Evolutionary conservation across 108 stramenopile genomes (phyloP).

Genomic region (Nitzschia sp.): DNA sequence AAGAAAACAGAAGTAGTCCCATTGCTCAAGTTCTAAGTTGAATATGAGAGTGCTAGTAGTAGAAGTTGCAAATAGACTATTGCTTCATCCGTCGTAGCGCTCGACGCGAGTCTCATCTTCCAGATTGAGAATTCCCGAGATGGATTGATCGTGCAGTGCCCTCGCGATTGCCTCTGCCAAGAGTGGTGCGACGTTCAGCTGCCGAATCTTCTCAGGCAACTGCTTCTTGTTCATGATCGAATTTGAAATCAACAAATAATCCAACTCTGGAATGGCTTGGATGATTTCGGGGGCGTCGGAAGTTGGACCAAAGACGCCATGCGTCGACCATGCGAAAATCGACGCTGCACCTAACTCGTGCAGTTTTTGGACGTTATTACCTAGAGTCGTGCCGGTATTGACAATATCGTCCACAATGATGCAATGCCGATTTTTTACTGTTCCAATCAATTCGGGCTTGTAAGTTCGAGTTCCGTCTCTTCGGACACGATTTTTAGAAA

Average conservation of each 20-base stretch:
- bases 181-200: conserved; percentile 85
- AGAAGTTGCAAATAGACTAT: too few species aligned
- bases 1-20: too few species aligned
- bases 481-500: conserved; percentile 59
- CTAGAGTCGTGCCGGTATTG: conserved; percentile 79
- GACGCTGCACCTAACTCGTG: conserved; percentile 65
- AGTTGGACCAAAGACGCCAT: conserved; percentile 75
- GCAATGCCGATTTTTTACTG: conserved; percentile 78
- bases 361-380: conserved; percentile 55
- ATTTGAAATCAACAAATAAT: conserved; percentile 84
- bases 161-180: conserved; percentile 87
- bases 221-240: conserved; percentile 49
- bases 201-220: conserved; percentile 74
- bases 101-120: conserved; percentile 39
- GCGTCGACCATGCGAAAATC: conserved; percentile 88
- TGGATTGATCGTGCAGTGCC: conserved; percentile 74
- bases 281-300: conserved; percentile 57
- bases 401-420: conserved; percentile 91
- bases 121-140: conserved; percentile 72
- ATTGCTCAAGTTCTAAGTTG: too few species aligned
- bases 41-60: too few species aligned
- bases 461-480: conserved; percentile 27
- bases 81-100: conserved; percentile 46
- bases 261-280: conserved; percentile 57
- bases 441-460: conserved; percentile 66